Evolutionary conservation across 345 rosid species (phyloP).

Genomic region (Sonneratia alba): DNA sequence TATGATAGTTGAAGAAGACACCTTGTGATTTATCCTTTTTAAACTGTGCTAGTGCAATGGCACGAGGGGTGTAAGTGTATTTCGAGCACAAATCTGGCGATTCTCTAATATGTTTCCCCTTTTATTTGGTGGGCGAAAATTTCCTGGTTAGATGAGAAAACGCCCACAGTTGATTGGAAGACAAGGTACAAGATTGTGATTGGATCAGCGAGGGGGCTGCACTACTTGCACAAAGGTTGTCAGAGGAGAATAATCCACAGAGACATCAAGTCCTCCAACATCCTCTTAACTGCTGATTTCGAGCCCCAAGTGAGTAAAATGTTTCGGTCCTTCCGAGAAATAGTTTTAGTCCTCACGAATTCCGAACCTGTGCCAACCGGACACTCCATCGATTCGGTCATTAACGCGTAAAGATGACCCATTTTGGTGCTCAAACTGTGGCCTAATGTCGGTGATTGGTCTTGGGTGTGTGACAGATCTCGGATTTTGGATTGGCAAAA

Average conservation of each 20-base stretch:
- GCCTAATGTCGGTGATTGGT: neutral
- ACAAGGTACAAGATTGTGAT: conserved; percentile 65
- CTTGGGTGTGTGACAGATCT: conserved; percentile 34
- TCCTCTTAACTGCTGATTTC: conserved; percentile 68
- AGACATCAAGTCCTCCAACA: conserved; percentile 89
- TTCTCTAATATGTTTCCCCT: neutral
- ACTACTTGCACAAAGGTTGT: conserved; percentile 84
- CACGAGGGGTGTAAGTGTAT: neutral
- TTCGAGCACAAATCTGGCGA: neutral
- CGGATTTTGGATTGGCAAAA: conserved; percentile 95
- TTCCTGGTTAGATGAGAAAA: conserved; percentile 31
- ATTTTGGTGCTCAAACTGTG: neutral
- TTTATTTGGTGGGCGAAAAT: neutral
- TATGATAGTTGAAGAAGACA: no score
- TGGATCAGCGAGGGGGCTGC: conserved; percentile 81
- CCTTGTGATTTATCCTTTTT: no score
- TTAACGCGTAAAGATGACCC: neutral
- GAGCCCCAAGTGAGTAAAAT: conserved; percentile 44
- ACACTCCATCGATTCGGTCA: neutral
- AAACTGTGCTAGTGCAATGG: no score
- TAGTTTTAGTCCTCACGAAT: neutral
- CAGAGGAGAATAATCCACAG: conserved; percentile 90
- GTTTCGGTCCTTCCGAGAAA: neutral
- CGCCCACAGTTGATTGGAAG: conserved; percentile 56
- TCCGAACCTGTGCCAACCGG: neutral